Evolutionary conservation across 1,284 basidiomycete genomes (phyloP).

Genomic region (Sanghuangporus baumii): DNA sequence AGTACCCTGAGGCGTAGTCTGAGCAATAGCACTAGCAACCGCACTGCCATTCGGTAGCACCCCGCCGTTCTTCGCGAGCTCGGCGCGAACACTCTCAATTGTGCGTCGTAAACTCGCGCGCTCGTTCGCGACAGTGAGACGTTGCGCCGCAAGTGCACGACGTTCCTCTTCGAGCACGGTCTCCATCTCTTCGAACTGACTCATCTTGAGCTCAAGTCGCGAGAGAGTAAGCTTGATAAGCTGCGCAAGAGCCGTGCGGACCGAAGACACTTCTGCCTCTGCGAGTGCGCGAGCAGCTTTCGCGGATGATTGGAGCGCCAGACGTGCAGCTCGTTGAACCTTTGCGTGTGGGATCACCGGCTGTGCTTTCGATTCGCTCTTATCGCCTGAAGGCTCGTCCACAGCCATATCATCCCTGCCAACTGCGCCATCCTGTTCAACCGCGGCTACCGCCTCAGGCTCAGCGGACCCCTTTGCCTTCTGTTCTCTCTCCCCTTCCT

Average conservation of each 20-base stretch:
- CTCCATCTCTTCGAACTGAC: conserved; percentile 89
- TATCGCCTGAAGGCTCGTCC: conserved; percentile 29
- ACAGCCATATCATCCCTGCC: conserved; percentile 34
- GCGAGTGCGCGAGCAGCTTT: conserved; percentile 82
- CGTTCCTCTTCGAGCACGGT: conserved; percentile 85
- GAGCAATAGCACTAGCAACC: conserved; percentile 30
- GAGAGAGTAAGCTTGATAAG: conserved; percentile 89
- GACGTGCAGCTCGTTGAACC: conserved; percentile 72
- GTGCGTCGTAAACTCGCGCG: conserved; percentile 58
- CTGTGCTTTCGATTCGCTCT: conserved; percentile 27
- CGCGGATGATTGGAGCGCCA: conserved; percentile 87
- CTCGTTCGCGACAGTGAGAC: conserved; percentile 63
- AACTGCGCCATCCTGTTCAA: conserved; percentile 16
- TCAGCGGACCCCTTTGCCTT: conserved; percentile 16
- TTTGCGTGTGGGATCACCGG: conserved; percentile 64
- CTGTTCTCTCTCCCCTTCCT: conserved; percentile 22
- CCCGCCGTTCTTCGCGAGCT: conserved; percentile 49
- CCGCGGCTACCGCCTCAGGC: conserved; percentile 21
- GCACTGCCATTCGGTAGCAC: conserved; percentile 24
- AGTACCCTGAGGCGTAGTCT: conserved; percentile 54
- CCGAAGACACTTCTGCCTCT: conserved; percentile 79
- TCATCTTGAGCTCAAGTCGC: conserved; percentile 92
- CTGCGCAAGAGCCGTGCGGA: conserved; percentile 75
- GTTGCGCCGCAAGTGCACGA: conserved; percentile 63
- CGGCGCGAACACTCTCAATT: conserved; percentile 56